Base-by-base conservation (phyloP, 2,329 filamentous ascomycete genomes). In the Aspergillus persii region DNA sequence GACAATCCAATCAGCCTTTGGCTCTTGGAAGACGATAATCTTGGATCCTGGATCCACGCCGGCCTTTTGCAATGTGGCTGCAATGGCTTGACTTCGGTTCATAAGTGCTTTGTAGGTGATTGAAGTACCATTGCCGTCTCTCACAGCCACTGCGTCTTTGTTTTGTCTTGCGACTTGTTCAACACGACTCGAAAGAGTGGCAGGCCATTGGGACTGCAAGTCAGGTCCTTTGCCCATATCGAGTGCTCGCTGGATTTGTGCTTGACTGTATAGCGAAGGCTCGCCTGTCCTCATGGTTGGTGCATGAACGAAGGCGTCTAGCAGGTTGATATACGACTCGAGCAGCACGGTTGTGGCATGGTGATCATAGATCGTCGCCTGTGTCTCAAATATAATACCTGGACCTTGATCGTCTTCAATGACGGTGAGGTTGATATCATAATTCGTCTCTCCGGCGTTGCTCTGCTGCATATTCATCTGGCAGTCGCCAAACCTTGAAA, bases 371-470 rank as follows among this genome's bases (percentile, higher is more conserved):
- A 44, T 44, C 4, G 39, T 44, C 39, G 39, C 39, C 39, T 44
- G 39, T 44, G 39, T 44, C 39, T 44, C 39, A 44, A 44, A 44
- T 44, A 44, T 44, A 3, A 44, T 44, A 44, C 39, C 39, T 44
- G 39, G 39, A 44, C 39, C 39, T 44, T 44, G 39, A 44, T 44
- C 27, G 50, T 51, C 50, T 51, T 36, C 50, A 51, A 44, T 44
- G 39, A 44, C 39, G 39, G 39, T 44, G 39, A 51, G 50, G 50
- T 36, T 51, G 50, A 51, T 33, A 36, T 51, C 50, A 26, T 51
- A 51, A 51, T 33, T 33, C 8, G 50, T 51, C 58, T 1, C 69
- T 70, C 41, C 73, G 72, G 8, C 78, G 71, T 51, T 44, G 39
- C 39, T 44, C 39, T 44, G 39, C 39, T 44, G 39, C 39, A 44